Base-by-base conservation (phyloP, 2,329 filamentous ascomycete species). In the Neurospora sp. region DNA sequence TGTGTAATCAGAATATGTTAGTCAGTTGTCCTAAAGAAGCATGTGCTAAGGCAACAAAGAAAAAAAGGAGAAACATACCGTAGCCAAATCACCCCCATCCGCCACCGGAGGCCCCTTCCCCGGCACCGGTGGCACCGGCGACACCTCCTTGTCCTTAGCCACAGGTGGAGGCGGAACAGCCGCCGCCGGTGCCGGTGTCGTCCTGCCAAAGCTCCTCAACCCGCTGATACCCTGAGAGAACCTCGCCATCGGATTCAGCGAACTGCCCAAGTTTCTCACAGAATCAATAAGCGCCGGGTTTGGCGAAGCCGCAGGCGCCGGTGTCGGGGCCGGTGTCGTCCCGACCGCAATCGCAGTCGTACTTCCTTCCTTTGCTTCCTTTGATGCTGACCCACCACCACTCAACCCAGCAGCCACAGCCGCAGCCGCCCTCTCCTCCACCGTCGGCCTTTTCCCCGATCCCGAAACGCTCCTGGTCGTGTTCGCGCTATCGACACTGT, bases 221-320 rank as follows among this genome's bases (percentile, higher is more conserved):
- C 90, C 86, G 70, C 87, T 86, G 77, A 96, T 93, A 40, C 89
- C 85, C 9, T 74, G 83, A 1, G 91, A 89, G 68, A 97, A 87
- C 68, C 93, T 88, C 66, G 89, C 92, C 78, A 97, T 90, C 3
- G 93, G 93, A 76, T 97, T 97, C 40, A 97, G 83, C 0, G 90
- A 90, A 78, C 87, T 96, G 43, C 93, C 90, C 71, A 97, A 85
- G 77, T 87, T 95, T 69, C 92, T 89, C 83, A 97, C 90, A 13
- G 92, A 93, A 73, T 96, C 93, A 1, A 96, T 87, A 13, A 89
- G 80, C 38, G 91, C 89, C 3, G 90, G 89, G 72, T 86, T 87
- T 69, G 77, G 73, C 76, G 74, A 36, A 77, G 73, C 62, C 73
- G 72, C 38, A 5, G 52, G 52, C 4, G 52, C 23, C 8, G 52